phyloP scores from a whole-genome alignment of 1,284 basidiomycete genomes.

The Ceratobasidium sp. region DNA sequence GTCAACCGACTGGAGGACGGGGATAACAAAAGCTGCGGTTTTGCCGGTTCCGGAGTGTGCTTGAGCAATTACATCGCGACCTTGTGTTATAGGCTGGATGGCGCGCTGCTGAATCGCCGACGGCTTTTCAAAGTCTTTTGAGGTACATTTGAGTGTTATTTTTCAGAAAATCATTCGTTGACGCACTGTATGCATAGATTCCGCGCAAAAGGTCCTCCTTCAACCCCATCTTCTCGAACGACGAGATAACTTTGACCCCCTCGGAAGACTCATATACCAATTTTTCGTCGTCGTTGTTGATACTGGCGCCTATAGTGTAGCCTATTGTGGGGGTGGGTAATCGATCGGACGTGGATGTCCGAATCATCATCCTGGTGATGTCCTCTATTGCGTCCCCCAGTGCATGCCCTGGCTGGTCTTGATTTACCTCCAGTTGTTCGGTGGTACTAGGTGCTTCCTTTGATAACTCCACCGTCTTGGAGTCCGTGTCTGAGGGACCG shows the following conservation, averaged over 20 bases:
- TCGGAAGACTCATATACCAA: constrained; percentile 98
- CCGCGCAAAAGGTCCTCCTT: constrained; percentile 97
- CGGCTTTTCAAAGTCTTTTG: constrained; percentile 95
- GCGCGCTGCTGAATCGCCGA: constrained; percentile 65
- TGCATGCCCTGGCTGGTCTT: too few relatives aligned
- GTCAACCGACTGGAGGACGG: constrained; percentile 54
- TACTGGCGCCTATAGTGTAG: too few relatives aligned
- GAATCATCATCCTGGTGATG: too few relatives aligned
- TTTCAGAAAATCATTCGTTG: constrained; percentile 15
- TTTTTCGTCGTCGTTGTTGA: constrained; percentile 64
- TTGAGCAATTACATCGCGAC: constrained; percentile 55
- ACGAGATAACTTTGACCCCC: constrained; percentile 85
- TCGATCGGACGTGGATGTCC: too few relatives aligned
- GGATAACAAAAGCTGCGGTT: constrained; percentile 55
- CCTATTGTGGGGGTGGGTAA: too few relatives aligned
- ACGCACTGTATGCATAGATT: constrained; percentile 98
- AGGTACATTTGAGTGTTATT: constrained; percentile 34
- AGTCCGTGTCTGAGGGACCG: too few relatives aligned
- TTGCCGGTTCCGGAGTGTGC: constrained; percentile 61
- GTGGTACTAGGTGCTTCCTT: too few relatives aligned
- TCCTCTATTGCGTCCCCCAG: too few relatives aligned
- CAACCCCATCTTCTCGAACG: constrained; percentile 92
- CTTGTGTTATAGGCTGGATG: constrained; percentile 55
- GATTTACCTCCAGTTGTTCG: too few relatives aligned
- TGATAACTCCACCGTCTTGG: too few relatives aligned